Conservation (phyloP, 1,284 basidiomycete species). For the Singerocomus rubriflavus region DNA sequence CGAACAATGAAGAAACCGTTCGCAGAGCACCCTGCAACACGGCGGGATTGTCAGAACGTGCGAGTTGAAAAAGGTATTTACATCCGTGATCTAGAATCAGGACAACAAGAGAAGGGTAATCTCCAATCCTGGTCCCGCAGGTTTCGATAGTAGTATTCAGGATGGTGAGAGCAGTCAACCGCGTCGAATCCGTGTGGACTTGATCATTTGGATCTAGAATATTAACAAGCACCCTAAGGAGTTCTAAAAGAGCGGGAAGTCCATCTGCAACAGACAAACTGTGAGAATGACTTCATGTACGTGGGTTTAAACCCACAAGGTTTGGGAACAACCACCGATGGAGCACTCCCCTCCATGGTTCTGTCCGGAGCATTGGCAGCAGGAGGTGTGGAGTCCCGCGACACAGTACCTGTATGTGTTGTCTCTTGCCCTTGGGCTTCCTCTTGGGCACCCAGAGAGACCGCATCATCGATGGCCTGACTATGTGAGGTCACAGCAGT, state of each 20-base stretch:
- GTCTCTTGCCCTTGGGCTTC: conserved; percentile 6
- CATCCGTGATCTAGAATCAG: conserved; percentile 88
- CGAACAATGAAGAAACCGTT: conserved; percentile 85
- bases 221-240: conserved; percentile 92
- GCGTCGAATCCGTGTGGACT: conserved; percentile 95
- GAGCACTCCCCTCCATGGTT: conserved; percentile 8
- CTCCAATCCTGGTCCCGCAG: conserved; percentile 71
- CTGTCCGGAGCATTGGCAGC: not conserved
- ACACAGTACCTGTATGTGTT: not conserved
- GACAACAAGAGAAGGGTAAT: conserved; percentile 69
- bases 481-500: conserved; percentile 2
- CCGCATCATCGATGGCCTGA: conserved; percentile 5
- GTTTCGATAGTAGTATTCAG: conserved; percentile 90
- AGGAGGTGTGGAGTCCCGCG: not conserved
- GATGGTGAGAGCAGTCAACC: conserved; percentile 85
- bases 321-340: conserved; percentile 16
- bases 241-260: conserved; percentile 89
- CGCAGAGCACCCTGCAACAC: conserved; percentile 83
- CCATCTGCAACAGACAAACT: conserved; percentile 55
- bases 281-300: conserved; percentile 5
- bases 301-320: conserved; percentile 22
- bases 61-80: conserved; percentile 94
- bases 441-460: conserved; percentile 9
- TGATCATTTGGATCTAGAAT: conserved; percentile 94
- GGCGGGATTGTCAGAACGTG: conserved; percentile 81